Base-by-base conservation (phyloP, 1,284 basidiomycete genomes). In the Ustanciosporium gigantosporum region DNA sequence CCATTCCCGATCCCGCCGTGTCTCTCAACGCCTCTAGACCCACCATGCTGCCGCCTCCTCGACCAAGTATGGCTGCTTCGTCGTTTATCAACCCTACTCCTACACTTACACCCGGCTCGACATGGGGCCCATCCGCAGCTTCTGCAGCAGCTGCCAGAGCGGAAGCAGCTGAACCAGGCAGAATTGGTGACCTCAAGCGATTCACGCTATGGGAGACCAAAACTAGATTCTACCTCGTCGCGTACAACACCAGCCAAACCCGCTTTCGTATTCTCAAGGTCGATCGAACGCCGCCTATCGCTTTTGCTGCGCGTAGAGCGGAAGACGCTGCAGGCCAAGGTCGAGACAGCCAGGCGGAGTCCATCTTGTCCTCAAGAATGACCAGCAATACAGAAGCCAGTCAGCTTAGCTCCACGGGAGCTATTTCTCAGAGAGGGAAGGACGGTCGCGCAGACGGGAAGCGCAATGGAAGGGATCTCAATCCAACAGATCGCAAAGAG, bases 191-290 rank as follows among this genome's bases (percentile, higher is more conserved):
- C 16, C 50, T 73, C 25, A 71, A 71, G 31, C 56, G 71, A 9
- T 77, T 76, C 45, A 73, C 73, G 1, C 53, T 77, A 14, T 77
- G 73, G 65, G 72, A 76, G 40, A 70, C 74, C 13, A 72, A 70
- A 42, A 67, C 72, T 8, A 64, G 70, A 45, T 76, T 70, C 52
- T 77, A 77, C 36, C 55, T 76, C 15, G 69, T 75, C 15, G 73
- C 73, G 5, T 69, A 62, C 56, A 74, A 74, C 38, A 68, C 71
- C 8, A 62, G 65, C 25, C 73, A 77, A 51, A 74, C 73, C 11
- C 43, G 65, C 3, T 76, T 70, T 24, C 70, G 67, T 24, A 66
- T 77, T 15, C 66, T 77, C 35, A 74, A 71, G 34, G 62, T 77
- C 11, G 74, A 76, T 36, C 53, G 75, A 15, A 66, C 65, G 8